Evolutionary conservation across 306 rosid genomes (phyloP).

Genomic region (Trifolium fragiferum): DNA sequence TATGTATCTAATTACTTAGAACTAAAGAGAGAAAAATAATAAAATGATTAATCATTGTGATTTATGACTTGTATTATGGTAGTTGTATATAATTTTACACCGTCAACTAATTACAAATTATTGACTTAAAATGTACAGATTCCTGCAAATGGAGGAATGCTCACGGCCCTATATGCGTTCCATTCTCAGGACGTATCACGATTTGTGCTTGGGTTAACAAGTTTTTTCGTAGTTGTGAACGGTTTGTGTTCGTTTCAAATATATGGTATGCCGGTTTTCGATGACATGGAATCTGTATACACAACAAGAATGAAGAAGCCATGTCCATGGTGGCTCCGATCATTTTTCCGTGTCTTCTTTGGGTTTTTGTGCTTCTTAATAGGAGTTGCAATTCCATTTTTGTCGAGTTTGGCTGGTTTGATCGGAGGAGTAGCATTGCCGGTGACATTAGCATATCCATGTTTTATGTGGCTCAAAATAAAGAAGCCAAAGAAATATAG

Average conservation of each 20-base stretch:
- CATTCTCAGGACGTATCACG: slow-evolving; percentile 55
- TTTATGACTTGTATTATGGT: neutral
- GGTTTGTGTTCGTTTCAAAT: slow-evolving; percentile 59
- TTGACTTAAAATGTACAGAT: slow-evolving; percentile 38
- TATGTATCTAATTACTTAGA: slow-evolving; percentile 8
- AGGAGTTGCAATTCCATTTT: slow-evolving; percentile 54
- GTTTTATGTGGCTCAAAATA: slow-evolving; percentile 56
- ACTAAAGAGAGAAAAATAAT: neutral
- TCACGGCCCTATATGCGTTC: slow-evolving; percentile 46
- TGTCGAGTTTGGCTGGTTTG: slow-evolving; percentile 56
- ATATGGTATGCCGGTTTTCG: slow-evolving; percentile 61
- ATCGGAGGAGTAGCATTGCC: slow-evolving; percentile 58
- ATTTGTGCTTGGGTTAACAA: slow-evolving; percentile 46
- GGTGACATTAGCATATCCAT: slow-evolving; percentile 54
- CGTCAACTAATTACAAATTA: neutral
- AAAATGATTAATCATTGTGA: neutral
- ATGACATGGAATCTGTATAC: slow-evolving; percentile 57
- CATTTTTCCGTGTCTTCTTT: slow-evolving; percentile 36
- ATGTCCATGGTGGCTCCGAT: slow-evolving; percentile 60
- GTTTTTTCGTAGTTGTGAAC: slow-evolving; percentile 50
- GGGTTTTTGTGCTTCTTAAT: slow-evolving; percentile 51
- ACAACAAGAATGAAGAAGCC: slow-evolving; percentile 51
- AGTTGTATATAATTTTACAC: neutral
- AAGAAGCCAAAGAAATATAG: slow-evolving; percentile 51
- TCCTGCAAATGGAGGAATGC: slow-evolving; percentile 56